Base-by-base conservation (phyloP, 2,329 filamentous ascomycete genomes). In the Zalaria sp. region DNA sequence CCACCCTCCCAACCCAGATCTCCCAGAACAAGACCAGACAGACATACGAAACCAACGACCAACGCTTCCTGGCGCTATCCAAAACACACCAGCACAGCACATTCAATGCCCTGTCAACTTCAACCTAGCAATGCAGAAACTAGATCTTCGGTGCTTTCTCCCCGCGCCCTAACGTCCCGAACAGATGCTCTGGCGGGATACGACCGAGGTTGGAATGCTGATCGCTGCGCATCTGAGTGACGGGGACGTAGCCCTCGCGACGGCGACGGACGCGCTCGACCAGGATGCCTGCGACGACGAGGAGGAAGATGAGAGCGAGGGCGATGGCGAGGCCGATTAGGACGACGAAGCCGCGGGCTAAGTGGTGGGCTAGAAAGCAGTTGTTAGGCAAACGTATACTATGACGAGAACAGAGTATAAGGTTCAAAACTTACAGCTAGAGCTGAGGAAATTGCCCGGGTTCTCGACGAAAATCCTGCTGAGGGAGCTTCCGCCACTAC, bases 401-500 rank as follows among this genome's bases (percentile, higher is more conserved):
- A 18, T 18, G 18, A 18, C 18, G 18, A 18, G 18, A 25, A 29
- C 11, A 5, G 35, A 40, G 35, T 27, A 27, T 8, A 25, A 26
- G 31, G 18, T 31, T n/a, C 9, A 40, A 31, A 28, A 71, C 76
- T 67, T 69, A 83, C 80, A 60, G 51, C 66, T 61, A 44, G 71
- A 65, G 26, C 66, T 71, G 64, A 94, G 91, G 56, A 84, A 83
- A 56, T 83, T 78, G 47, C 80, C 68, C 38, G 66, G 64, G 45
- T 84, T 81, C 63, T 93, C 79, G 7, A 88, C 82, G 59, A 98
- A 93, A 47, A 96, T 71, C 50, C 76, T 77, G 29, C 82, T 79
- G 53, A 98, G 75, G 52, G 77, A 88, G 38, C 88, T 86, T 7
- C 75, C 67, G 8, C 70, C 68, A 44, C 77, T 77, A 53, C 77